phyloP scores from a whole-genome alignment of 2,329 filamentous ascomycete genomes.

The Macrophomina pseudophaseolina region DNA sequence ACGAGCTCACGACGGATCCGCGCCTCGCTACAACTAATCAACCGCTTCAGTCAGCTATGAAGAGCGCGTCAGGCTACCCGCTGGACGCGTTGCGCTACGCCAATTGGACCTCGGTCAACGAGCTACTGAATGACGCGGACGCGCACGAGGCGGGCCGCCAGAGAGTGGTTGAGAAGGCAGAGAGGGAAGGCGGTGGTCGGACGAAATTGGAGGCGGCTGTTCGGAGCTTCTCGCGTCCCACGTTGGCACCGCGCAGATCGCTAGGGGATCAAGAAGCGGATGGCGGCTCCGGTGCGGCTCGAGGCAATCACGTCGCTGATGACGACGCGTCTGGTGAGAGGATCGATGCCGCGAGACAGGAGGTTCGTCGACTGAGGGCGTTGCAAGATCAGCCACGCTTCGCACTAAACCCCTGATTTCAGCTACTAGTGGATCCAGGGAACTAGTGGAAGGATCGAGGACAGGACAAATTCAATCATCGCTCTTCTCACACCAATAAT shows the following conservation, averaged over 20 bases:
- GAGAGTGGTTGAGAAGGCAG: background rate
- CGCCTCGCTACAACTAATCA: constrained; percentile 29
- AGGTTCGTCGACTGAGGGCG: constrained; percentile 14
- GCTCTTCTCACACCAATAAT: constrained; percentile 4
- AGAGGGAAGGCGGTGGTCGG: background rate
- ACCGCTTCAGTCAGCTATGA: constrained; percentile 23
- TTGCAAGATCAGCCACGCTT: constrained; percentile 18
- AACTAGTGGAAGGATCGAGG: background rate
- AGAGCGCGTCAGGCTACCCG: constrained; percentile 47
- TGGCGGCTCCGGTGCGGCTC: constrained; percentile 1
- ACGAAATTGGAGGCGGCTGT: background rate
- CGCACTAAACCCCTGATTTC: constrained; percentile 6
- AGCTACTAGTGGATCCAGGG: background rate
- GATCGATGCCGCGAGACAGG: constrained; percentile 9
- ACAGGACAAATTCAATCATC: background rate
- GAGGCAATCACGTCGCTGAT: background rate
- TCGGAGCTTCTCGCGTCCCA: background rate
- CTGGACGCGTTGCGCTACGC: constrained; percentile 54
- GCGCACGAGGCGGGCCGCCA: background rate
- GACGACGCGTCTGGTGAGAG: background rate
- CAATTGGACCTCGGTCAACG: constrained; percentile 56
- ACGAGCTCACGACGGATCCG: constrained; percentile 51
- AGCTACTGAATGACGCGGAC: constrained; percentile 50
- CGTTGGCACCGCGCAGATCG: background rate
- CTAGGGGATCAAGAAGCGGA: background rate